A percentile compares a stretch with the other conserved stretches of the same genome.
Conservation (phyloP, 1,284 basidiomycete genomes). For the Ganoderma lingzhi region DNA sequence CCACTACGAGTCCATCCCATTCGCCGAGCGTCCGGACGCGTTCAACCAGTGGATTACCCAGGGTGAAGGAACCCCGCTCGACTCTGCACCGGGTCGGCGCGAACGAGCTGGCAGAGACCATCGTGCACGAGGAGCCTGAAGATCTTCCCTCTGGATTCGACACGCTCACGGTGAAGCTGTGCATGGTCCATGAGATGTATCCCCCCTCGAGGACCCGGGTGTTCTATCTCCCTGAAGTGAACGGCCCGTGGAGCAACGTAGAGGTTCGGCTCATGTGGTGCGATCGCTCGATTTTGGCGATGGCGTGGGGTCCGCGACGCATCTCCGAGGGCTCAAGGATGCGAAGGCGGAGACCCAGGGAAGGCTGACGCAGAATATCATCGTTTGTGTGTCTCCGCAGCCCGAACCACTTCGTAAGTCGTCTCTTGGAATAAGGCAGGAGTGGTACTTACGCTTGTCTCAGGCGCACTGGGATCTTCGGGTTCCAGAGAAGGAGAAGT, state of each 20-base stretch:
- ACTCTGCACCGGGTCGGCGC: not conserved
- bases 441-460: not conserved
- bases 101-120: not conserved
- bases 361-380: too few relatives aligned
- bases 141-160: not conserved
- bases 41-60: slow-evolving; percentile 4
- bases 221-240: not conserved
- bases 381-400: not conserved
- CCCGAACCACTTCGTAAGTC: not conserved
- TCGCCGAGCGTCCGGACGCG: not conserved
- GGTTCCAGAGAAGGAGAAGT: slow-evolving; percentile 60
- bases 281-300: not conserved
- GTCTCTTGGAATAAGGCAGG: not conserved
- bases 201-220: not conserved
- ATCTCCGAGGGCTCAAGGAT: too few relatives aligned
- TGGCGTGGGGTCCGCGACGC: not conserved
- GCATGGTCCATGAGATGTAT: not conserved
- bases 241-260: too few relatives aligned
- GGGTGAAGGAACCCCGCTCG: not conserved
- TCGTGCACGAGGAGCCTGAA: not conserved
- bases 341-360: too few relatives aligned
- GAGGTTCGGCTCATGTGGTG: not conserved
- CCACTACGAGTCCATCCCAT: not conserved
- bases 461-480: slow-evolving; percentile 79
- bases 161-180: not conserved